Base-by-base conservation (phyloP, 768 basidiomycete species). In the Boletus tomentosulus region DNA sequence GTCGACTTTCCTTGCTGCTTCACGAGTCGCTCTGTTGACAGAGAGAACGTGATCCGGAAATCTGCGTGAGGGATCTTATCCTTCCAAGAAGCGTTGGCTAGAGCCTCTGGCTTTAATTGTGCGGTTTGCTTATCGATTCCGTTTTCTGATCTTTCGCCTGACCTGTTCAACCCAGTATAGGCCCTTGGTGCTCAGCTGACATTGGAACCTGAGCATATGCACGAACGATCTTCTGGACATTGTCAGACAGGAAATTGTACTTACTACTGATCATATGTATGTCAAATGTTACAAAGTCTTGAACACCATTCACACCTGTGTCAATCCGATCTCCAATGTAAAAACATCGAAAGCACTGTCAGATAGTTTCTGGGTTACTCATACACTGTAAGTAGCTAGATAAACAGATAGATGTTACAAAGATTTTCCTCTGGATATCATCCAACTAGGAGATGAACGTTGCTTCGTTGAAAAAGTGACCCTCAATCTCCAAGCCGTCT, bases 381-480 rank as follows among this genome's bases (percentile, higher is more conserved):
- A 41, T 24, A 41, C 22, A 42, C 15, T 27, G 27, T 11, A 45
- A 19, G 16, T 6, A n/a, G 28, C 9, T 45, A 44, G 25, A 28
- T 44, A 6, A 15, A 44, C 12, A 13, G 24, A 13, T 44, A 45
- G 28, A 45, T 45, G 44, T 31, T 30, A 44, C 27, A 44, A 30
- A 31, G 16, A 44, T 44, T 12, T 31, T 45, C 28, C 10, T 45
- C n/a, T 28, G 16, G 16, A 45, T 30, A 45, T 31, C 6, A 31
- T 7, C 22, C 22, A 11, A 46, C 44, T 68, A 73, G 45, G 92
- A 95, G 63, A 98, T 90, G 73, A 89, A 97, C 2, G 93, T 87
- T 0, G 92, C 90, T 68, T 98, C 95, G 64, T 82, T 89, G 77
- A 89, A 98, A n/a, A 91, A 39, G 41, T 66, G 62, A 5, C 95